Percentiles rank a stretch among this genome's conserved stretches.
Evolutionary conservation across 257 asterid species (phyloP).

Genomic region (Paulownia fortunei): DNA sequence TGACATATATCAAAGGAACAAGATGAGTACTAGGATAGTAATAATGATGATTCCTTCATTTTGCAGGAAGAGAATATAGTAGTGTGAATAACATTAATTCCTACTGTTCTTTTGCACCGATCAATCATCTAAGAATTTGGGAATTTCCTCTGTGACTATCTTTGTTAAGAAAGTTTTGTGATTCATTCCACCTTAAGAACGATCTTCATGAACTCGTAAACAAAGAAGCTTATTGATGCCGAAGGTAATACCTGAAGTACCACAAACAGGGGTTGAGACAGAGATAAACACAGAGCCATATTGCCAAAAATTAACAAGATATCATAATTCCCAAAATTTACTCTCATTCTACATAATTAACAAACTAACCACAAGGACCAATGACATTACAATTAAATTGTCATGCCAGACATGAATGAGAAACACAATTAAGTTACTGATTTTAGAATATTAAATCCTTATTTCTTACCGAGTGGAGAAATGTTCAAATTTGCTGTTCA

Average conservation of each 20-base stretch:
- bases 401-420: neutral
- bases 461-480: neutral
- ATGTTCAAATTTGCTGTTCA: neutral
- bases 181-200: slow-evolving; percentile 79
- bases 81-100: neutral
- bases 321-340: neutral
- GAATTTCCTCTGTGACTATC: slow-evolving; percentile 22
- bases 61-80: slow-evolving; percentile 4
- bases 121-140: slow-evolving; percentile 23
- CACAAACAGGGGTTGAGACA: slow-evolving; percentile 4
- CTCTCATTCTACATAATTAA: no score
- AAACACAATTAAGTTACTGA: neutral
- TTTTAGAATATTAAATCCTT: neutral
- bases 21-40: neutral
- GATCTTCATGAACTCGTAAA: slow-evolving; percentile 94
- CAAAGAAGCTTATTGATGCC: slow-evolving; percentile 93
- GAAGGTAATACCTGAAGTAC: slow-evolving; percentile 87
- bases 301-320: slow-evolving; percentile 13
- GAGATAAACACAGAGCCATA: neutral
- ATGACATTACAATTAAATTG: neutral
- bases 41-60: neutral
- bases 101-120: slow-evolving; percentile 23
- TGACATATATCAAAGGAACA: neutral
- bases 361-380: neutral
- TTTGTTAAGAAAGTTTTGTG: neutral